phyloP scores from a whole-genome alignment of 2,329 filamentous ascomycete genomes.

The Sclerotinia borealis region DNA sequence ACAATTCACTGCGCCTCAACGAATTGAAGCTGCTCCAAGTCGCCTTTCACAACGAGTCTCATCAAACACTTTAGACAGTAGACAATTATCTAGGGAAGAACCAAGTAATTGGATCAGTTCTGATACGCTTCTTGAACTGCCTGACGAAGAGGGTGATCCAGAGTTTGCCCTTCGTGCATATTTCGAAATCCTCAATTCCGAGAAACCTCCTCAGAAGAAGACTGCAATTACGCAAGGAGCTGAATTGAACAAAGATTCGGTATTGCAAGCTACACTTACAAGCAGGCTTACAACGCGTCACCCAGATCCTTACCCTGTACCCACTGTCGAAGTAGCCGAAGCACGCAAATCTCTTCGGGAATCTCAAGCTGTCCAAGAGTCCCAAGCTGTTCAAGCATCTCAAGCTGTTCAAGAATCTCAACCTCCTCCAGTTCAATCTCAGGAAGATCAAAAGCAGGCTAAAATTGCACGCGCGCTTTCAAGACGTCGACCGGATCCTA shows the following conservation, averaged over 20 bases:
- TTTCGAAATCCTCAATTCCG: neutral
- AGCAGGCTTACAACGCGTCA: no score
- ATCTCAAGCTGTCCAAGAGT: neutral
- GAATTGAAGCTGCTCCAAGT: neutral
- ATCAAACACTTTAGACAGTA: neutral
- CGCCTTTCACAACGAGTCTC: neutral
- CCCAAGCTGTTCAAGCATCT: neutral
- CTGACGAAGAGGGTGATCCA: neutral
- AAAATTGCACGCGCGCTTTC: neutral
- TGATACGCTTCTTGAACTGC: neutral
- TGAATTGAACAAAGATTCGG: neutral
- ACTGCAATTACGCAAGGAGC: neutral
- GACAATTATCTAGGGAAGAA: neutral
- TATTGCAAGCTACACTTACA: neutral
- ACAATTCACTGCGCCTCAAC: neutral
- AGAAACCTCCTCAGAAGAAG: neutral
- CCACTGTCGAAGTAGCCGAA: no score
- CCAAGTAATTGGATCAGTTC: conserved; percentile 1
- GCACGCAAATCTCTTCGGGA: neutral
- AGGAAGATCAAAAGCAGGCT: neutral
- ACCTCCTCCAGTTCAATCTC: neutral
- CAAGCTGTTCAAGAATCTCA: neutral
- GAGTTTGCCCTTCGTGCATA: neutral
- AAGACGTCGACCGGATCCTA: neutral
- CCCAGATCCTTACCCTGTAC: no score